Evolutionary conservation across 2,329 filamentous ascomycete species (phyloP), one percentile per base, ranked within the genome.

Genomic region (Fusarium staphyleae): DNA sequence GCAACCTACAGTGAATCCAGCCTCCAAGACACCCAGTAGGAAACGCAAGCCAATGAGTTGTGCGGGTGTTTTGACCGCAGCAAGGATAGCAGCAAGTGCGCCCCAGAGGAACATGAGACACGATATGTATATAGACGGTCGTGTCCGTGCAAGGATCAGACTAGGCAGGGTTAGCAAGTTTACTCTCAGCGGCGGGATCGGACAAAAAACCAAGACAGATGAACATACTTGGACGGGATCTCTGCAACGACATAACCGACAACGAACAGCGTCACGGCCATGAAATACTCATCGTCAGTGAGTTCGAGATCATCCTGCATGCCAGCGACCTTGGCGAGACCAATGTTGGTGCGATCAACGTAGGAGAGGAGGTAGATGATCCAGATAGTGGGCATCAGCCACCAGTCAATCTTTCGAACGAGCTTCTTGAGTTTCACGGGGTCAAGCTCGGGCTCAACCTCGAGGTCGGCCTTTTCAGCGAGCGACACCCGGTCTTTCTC

Each of bases 231-330:
- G 18, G 86, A 88, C 22, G 86, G 68, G 0, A 81, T 78, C 65
- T 89, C 86, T 62, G 86, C 87, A 24, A 88, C 69, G 1, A 86
- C 76, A 69, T 91, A 91, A 4, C 84, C 86, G 46, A 90, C 77
- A 74, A 90, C 90, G 75, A 90, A 90, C 59, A 90, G 79, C 13
- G 70, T 56, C 12, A 84, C 75, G 13, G 78, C 73, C 16, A 83
- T 75, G 65, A 87, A 88, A 71, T 88, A 90, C 68, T 84, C 77
- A 33, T 76, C 75, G 7, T 80, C 75, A 3, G 80, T 80, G 75
- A 90, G 81, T 18, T 79, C 48, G 6, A 74, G 69, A 36, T 73
- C 71, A 22, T 77, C 51, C 48, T 69, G 63, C 59, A 77, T 72
- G 18, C 74, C 74, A 37, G 72, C 74, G 52, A 85, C 81, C 70